Conservation (phyloP, 768 basidiomycete species). For the Trametes cubensis region DNA sequence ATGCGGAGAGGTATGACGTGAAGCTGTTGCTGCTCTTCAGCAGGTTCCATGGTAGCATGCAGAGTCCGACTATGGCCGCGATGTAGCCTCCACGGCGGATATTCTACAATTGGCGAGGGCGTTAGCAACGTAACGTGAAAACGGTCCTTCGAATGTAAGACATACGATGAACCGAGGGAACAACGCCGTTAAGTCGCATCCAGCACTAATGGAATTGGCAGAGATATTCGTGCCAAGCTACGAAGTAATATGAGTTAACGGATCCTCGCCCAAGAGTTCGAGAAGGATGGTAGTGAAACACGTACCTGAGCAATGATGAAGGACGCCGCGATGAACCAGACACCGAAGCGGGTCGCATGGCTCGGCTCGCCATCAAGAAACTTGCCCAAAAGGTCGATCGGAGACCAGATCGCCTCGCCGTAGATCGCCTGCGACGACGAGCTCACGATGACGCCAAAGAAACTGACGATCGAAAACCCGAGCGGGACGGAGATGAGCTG, state of each 20-base stretch:
- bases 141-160: slow-evolving; percentile 5
- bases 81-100: slow-evolving; percentile 86
- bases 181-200: slow-evolving; percentile 80
- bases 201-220: slow-evolving; percentile 81
- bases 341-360: slow-evolving; percentile 67
- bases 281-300: background rate
- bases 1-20: slow-evolving; percentile 80
- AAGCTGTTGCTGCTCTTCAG: slow-evolving; percentile 74
- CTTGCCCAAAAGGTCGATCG: slow-evolving; percentile 67
- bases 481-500: slow-evolving; percentile 75
- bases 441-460: slow-evolving; percentile 81
- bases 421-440: slow-evolving; percentile 78
- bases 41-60: slow-evolving; percentile 78
- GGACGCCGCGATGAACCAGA: slow-evolving; percentile 77
- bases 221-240: slow-evolving; percentile 70
- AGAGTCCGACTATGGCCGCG: slow-evolving; percentile 75
- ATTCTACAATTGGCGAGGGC: slow-evolving; percentile 47
- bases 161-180: slow-evolving; percentile 73
- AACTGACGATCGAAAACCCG: slow-evolving; percentile 72
- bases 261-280: background rate
- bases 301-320: slow-evolving; percentile 78
- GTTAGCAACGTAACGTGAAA: background rate
- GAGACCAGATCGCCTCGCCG: slow-evolving; percentile 78
- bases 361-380: slow-evolving; percentile 70
- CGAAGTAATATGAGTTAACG: slow-evolving; percentile 10